phyloP scores from a whole-genome alignment of 2,329 filamentous ascomycete genomes.

The Alternaria conjuncta region DNA sequence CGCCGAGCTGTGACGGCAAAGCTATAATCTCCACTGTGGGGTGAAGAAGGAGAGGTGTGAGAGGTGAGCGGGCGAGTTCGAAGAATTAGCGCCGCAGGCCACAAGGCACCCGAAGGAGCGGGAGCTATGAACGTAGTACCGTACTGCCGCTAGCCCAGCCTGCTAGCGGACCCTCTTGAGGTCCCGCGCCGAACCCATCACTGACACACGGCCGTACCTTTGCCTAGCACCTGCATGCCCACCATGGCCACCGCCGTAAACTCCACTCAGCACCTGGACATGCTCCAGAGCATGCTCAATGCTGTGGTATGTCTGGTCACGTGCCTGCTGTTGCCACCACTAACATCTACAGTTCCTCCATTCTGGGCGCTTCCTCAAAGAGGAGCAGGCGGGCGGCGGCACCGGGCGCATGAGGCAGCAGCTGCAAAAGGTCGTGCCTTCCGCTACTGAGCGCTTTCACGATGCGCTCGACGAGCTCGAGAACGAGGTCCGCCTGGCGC shows the following conservation, averaged over 20 bases:
- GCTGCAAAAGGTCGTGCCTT: slow-evolving; percentile 50
- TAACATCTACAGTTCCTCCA: slow-evolving; percentile 48
- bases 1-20: slow-evolving; percentile 44
- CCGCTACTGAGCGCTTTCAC: slow-evolving; percentile 54
- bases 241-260: slow-evolving; percentile 24
- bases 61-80: slow-evolving; percentile 28
- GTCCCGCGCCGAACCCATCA: background rate
- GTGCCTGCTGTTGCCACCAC: background rate
- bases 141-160: background rate
- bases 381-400: slow-evolving; percentile 43
- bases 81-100: slow-evolving; percentile 30
- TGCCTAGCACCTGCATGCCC: background rate
- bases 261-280: slow-evolving; percentile 46
- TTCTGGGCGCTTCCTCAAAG: slow-evolving; percentile 54
- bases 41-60: slow-evolving; percentile 38
- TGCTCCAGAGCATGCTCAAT: slow-evolving; percentile 56
- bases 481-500: slow-evolving; percentile 49
- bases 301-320: slow-evolving; percentile 49
- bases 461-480: slow-evolving; percentile 60
- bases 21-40: slow-evolving; percentile 44
- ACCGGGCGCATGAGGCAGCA: slow-evolving; percentile 38
- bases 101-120: slow-evolving; percentile 27
- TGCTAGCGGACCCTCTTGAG: background rate
- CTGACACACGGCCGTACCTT: background rate
- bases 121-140: slow-evolving; percentile 8